Evolutionary conservation across 2,329 filamentous ascomycete genomes (phyloP).

Genomic region (Colletotrichum shisoi): DNA sequence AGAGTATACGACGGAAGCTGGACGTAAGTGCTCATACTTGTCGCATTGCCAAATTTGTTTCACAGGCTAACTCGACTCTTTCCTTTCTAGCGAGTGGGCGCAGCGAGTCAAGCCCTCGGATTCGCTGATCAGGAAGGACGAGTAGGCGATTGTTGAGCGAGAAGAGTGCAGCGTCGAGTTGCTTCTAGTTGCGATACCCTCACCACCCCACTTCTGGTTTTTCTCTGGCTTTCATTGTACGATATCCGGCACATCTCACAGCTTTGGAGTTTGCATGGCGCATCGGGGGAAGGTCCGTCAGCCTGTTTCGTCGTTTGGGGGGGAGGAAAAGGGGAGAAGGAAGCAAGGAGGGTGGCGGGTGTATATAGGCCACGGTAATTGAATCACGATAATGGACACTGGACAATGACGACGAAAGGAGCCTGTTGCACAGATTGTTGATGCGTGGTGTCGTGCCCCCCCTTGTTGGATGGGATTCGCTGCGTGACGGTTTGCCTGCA

Average conservation of each 20-base stretch:
- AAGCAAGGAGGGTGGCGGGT: constrained; percentile 17
- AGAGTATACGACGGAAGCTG: constrained; percentile 95
- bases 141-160: constrained; percentile 41
- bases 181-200: constrained; percentile 41
- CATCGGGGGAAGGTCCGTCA: constrained; percentile 32
- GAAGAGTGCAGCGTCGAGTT: constrained; percentile 27
- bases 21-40: constrained; percentile 72
- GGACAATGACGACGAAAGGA: background rate
- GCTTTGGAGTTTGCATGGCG: constrained; percentile 36
- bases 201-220: constrained; percentile 40
- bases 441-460: background rate
- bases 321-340: background rate
- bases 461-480: no score
- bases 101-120: constrained; percentile 69
- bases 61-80: constrained; percentile 40
- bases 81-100: constrained; percentile 66
- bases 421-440: no score
- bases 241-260: constrained; percentile 38
- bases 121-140: constrained; percentile 66
- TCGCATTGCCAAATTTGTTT: background rate
- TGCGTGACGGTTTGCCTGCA: no score
- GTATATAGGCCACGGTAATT: constrained; percentile 39
- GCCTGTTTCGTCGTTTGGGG: constrained; percentile 29
- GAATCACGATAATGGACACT: constrained; percentile 28
- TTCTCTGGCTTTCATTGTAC: constrained; percentile 37